These are phyloP conservation scores for Gossypium ekmanianum DNA, from an alignment of 345 rosid genomes.

Conservation along the genomic window DNA sequence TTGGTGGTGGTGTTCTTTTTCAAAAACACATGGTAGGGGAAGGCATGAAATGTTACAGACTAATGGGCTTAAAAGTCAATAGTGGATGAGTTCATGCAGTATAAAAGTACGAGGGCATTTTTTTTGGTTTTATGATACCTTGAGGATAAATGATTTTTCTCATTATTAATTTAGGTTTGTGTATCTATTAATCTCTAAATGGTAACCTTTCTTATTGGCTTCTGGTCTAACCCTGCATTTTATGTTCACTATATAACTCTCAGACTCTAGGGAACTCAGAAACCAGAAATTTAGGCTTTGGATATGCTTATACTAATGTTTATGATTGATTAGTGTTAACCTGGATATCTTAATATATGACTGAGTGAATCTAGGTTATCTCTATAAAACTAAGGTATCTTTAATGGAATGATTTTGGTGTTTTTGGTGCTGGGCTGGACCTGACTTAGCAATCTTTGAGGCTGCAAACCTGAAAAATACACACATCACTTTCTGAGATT, in stretches of 20 bases:
- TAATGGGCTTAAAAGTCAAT: neutral
- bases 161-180: too few relatives aligned
- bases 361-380: neutral
- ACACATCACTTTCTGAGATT: neutral
- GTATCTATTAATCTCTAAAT: neutral
- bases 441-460: neutral
- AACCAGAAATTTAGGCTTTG: neutral
- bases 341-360: neutral
- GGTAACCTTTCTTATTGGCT: neutral
- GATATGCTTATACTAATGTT: neutral
- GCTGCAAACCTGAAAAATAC: neutral
- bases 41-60: neutral
- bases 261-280: neutral
- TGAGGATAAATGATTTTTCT: too few relatives aligned
- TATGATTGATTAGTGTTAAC: neutral
- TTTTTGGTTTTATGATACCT: slow-evolving; percentile 2
- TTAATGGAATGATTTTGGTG: neutral
- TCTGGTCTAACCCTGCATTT: neutral
- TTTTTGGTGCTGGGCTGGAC: neutral
- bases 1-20: neutral
- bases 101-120: neutral
- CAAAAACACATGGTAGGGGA: neutral
- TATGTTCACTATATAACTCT: neutral
- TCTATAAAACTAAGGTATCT: slow-evolving; percentile 1
- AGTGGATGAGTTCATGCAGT: neutral